These are phyloP conservation scores for Cardiospermum halicacabum DNA, from an alignment of 345 rosid species.

Conservation along the genomic window DNA sequence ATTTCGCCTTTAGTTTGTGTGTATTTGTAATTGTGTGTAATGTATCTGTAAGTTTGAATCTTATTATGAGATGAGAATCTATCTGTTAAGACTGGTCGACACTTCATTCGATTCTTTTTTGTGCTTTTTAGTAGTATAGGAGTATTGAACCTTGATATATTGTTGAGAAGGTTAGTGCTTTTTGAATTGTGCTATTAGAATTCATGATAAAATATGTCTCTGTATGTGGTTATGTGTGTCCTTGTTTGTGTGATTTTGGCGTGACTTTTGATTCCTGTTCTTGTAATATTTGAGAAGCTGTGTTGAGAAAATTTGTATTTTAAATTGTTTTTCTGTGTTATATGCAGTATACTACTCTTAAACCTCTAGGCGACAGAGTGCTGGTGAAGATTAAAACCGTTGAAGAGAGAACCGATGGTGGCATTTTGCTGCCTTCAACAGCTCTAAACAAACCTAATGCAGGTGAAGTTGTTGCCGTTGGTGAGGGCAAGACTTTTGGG, in stretches of 20 bases:
- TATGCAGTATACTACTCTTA: slow-evolving; percentile 65
- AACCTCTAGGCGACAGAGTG: slow-evolving; percentile 89
- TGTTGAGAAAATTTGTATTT: background rate
- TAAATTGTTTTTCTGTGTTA: background rate
- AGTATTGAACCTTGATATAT: too few species aligned
- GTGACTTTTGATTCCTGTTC: background rate
- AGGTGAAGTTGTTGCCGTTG: slow-evolving; percentile 91
- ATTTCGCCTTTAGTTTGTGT: too few species aligned
- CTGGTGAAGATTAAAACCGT: slow-evolving; percentile 75
- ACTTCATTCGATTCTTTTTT: too few species aligned
- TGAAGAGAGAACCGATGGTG: slow-evolving; percentile 82
- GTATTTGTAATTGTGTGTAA: too few species aligned
- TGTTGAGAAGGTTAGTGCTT: too few species aligned
- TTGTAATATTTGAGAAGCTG: background rate
- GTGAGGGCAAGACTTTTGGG: slow-evolving; percentile 79
- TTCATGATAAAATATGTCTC: background rate
- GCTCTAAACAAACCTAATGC: slow-evolving; percentile 88
- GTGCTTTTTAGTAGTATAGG: too few species aligned
- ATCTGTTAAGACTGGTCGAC: too few species aligned
- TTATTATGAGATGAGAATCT: too few species aligned
- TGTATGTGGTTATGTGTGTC: background rate
- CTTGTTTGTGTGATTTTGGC: background rate
- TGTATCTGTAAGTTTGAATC: too few species aligned
- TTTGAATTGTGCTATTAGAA: background rate
- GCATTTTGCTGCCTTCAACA: slow-evolving; percentile 73